These are phyloP conservation scores for Holtermannia corniformis DNA, from an alignment of 768 basidiomycete species.

Conservation along the genomic window DNA sequence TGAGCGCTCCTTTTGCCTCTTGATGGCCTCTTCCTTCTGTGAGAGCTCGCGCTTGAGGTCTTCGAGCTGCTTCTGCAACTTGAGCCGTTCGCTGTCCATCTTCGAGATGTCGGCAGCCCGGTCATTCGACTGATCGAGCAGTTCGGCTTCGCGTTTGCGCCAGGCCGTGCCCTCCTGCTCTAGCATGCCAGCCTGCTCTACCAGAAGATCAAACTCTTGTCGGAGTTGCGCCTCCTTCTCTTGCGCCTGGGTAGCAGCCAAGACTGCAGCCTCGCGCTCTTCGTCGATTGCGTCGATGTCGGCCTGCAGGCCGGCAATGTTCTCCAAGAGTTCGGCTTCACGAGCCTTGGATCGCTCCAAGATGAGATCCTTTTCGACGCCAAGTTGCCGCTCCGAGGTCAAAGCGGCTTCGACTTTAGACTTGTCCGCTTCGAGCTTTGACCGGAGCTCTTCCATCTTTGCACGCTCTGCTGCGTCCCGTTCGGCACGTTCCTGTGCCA, in stretches of 20 bases:
- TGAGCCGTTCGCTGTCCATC: slow-evolving; percentile 53
- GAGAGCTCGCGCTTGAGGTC: slow-evolving; percentile 59
- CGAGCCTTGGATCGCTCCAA: slow-evolving; percentile 74
- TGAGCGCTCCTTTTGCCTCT: slow-evolving; percentile 63
- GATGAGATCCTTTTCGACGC: slow-evolving; percentile 70
- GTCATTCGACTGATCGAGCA: slow-evolving; percentile 51
- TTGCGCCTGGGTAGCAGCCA: slow-evolving; percentile 41
- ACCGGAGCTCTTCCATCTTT: slow-evolving; percentile 67
- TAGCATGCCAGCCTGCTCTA: slow-evolving; percentile 70
- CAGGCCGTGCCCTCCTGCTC: slow-evolving; percentile 68
- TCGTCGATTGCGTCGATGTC: slow-evolving; percentile 78
- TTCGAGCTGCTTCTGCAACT: slow-evolving; percentile 56
- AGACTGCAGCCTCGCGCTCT: slow-evolving; percentile 70
- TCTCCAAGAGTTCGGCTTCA: slow-evolving; percentile 79
- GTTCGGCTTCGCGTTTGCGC: slow-evolving; percentile 55
- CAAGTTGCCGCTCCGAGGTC: slow-evolving; percentile 67
- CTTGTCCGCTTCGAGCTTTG: slow-evolving; percentile 75
- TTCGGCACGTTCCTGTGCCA: slow-evolving; percentile 75
- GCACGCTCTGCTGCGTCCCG: slow-evolving; percentile 73
- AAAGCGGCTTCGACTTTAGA: slow-evolving; percentile 68
- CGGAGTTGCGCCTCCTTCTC: slow-evolving; percentile 13
- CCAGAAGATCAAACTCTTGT: slow-evolving; percentile 38
- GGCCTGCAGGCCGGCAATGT: slow-evolving; percentile 63
- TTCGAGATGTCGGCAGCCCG: slow-evolving; percentile 55
- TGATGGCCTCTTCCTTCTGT: slow-evolving; percentile 72